Base-by-base conservation (phyloP, 257 asterid genomes). In the Voacanga thouarsii region DNA sequence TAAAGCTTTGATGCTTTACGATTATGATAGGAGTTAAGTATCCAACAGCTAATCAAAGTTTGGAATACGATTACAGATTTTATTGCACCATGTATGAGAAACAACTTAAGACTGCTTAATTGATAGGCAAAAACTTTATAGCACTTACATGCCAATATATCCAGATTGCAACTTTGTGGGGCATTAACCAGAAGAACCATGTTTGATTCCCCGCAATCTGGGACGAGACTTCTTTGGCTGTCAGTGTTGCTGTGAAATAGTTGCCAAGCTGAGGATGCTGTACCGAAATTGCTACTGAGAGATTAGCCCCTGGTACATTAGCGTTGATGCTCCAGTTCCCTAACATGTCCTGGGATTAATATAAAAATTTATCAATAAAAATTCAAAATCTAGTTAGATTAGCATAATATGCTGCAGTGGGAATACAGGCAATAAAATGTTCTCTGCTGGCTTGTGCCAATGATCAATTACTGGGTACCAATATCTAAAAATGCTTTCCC, bases 101-200 rank as follows among this genome's bases (percentile, higher is more conserved):
- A 41, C 33, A 68, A 68, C n/a, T 33, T 30, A 64, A 30, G 53
- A 68, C n/a, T 30, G 39, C 23, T 68, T 10, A 43, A 21, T 55
- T 33, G 21, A 53, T 3, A 45, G 59, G 51, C 5, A 39, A 26
- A 10, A 43, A 47, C 65, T 43, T 44, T 39, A 33, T 49, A 65
- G 39, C 24, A 71, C 96, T 88, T 82, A 96, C 99, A 81, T 96
- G 97, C 98, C 97, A 96, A 85, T 96, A 93, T 85, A 96, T 96
- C 98, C 97, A 92, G 33, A 93, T 47, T 0, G 98, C 96, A 79
- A 93, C 97, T 83, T 90, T 90, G 84, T 96, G 99, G 73, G 99
- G 97, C 98, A 96, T 96, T 89, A 93, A 87, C 98, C 97, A 95
- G 89, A 93, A 96, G 83, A 90, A 93, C 78, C 75, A 55, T n/a